Base-by-base conservation (phyloP, 2,329 filamentous ascomycete species). In the Curvularia verruculosa region DNA sequence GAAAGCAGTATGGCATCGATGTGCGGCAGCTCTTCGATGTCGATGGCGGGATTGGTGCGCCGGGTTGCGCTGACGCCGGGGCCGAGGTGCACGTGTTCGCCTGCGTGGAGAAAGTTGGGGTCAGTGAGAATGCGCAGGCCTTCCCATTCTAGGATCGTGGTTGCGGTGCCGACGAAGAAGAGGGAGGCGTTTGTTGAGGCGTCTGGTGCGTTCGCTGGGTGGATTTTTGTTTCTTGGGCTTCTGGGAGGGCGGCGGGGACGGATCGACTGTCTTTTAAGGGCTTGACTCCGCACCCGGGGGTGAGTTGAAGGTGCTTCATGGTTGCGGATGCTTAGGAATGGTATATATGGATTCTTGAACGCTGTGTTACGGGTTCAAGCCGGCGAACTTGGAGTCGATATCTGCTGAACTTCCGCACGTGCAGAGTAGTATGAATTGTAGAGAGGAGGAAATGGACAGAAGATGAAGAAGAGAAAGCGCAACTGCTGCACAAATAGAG, bases 51-150 rank as follows among this genome's bases (percentile, higher is more conserved):
- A 60, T 89, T 83, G 0, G 83, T 88, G 23, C 74, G 71, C 1
- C 86, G 78, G 23, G 78, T 79, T 1, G 79, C 82, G 2, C 79
- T 83, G 1, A 89, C 85, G 1, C 86, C 86, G 0, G 87, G 86
- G 0, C 86, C 87, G 1, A 89, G 81, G 68, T 89, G 86, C 8
- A 89, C 85, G 63, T 89, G 84, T 65, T 88, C 85, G 29, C 86
- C 86, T 1, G 82, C 82, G 64, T 88, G 87, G 0, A 89, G 80
- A 73, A 89, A 89, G 60, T 73, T 72, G 10, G 70, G 71, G 55
- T 80, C 83, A 0, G 84, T 86, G 47, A 86, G 78, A 58, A 86
- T 78, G 28, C 83, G 80, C 45, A 84, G 70, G 41, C 80, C 81
- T 58, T 78, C 71, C 81, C 82, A 86, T 69, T 84, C 80, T 40